phyloP scores from a whole-genome alignment of 139 green algal genomes.

The Mesotaenium endlicherianum region DNA sequence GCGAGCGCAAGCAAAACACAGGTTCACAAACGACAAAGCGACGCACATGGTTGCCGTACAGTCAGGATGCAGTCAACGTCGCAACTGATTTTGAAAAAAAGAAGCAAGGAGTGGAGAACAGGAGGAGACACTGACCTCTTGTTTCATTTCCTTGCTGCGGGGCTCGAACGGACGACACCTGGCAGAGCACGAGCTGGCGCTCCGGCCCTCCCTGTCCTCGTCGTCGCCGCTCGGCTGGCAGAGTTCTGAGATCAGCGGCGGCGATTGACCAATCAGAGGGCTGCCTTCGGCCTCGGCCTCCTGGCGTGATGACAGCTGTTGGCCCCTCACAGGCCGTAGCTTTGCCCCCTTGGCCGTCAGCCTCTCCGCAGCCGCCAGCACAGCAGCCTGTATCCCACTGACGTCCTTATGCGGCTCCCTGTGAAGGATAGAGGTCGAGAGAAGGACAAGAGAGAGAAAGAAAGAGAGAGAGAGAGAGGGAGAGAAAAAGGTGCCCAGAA shows the following conservation, averaged over 20 bases:
- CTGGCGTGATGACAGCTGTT: not conserved
- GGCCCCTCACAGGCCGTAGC: not conserved
- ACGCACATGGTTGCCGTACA: too few species aligned
- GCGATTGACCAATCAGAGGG: too few species aligned
- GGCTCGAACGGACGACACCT: not conserved
- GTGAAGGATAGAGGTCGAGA: slow-evolving; percentile 23
- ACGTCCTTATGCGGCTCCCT: too few species aligned
- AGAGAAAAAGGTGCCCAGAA: slow-evolving; percentile 23
- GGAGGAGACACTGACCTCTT: not conserved
- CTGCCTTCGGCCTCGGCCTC: not conserved
- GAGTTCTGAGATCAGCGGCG: too few species aligned
- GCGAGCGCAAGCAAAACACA: too few species aligned
- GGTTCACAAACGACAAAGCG: too few species aligned
- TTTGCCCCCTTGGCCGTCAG: not conserved
- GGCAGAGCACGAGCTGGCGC: not conserved
- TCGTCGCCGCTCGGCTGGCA: too few species aligned
- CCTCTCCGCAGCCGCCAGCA: not conserved
- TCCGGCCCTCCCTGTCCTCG: not conserved
- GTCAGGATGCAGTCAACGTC: too few species aligned
- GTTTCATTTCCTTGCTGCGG: not conserved
- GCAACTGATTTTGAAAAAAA: too few species aligned
- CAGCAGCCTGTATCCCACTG: too few species aligned
- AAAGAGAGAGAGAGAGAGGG: slow-evolving; percentile 42
- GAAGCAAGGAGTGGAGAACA: not conserved
- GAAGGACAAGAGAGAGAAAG: slow-evolving; percentile 27